Evolutionary conservation across 768 basidiomycete genomes (phyloP), one percentile per base, ranked within the genome.

Genomic region (Candolleomyces efflorescens): DNA sequence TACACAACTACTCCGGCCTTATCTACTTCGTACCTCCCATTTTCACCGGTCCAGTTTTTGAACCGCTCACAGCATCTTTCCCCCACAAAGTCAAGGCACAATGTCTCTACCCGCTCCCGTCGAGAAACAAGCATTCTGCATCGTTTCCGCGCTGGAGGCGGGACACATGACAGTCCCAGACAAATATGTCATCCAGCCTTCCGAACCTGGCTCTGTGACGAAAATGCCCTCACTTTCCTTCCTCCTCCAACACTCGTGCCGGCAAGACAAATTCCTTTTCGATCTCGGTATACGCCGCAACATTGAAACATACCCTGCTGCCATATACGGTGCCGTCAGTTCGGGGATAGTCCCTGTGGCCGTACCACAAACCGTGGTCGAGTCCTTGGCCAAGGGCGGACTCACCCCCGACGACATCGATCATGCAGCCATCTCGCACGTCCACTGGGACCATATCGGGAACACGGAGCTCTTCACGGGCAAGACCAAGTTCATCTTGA

Each of bases 271-370:
- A 27, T 63, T 82, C 39, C 59, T 84, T 0, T 85, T 86, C 59
- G 86, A 86, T 58, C 75, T 86, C 18, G 84, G 84, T 9, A 71
- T 80, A 9, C 77, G 82, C 24, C 73, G 74, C 44, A 78, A 85
- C 59, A 69, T 72, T 63, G 70, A 77, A 20, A 75, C 68, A 3
- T 76, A 71, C 53, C 73, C 80, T 0, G 78, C 78, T 0, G 63
- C 55, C 0, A 58, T 68, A 45, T 68, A 68, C 37, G 59, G 71
- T 46, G 62, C 59, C 64, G 65, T 76, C 50, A 63, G 11, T 1
- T 32, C 53, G 12, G 43, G 54, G 5, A 47, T 61, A 5, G 73
- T 62, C 56, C 55, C 61, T 7, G 53, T 69, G 20, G 63, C 64
- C 23, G 63, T 73, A 27, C 64, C 65, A 0, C 78, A 81, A 58